Conservation (phyloP, 176 grass and related monocot genomes). For the Olyra latifolia region DNA sequence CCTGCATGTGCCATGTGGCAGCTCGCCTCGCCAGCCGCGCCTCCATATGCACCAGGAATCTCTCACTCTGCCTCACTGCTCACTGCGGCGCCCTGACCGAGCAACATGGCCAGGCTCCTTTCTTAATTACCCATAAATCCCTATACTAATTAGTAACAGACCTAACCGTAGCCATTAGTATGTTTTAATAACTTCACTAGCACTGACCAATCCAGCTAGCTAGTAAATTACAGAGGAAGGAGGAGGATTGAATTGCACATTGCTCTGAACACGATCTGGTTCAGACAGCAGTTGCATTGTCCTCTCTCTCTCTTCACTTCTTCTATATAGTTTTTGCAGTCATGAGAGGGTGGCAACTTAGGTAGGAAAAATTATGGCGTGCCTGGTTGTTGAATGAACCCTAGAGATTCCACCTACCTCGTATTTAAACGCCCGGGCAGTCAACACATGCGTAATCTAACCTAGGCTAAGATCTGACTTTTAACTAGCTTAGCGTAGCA, state of each 20-base stretch:
- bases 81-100: background rate
- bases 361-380: constrained; percentile 8
- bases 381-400: constrained; percentile 8
- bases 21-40: constrained; percentile 19
- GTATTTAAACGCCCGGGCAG: background rate
- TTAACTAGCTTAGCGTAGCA: background rate
- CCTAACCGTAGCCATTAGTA: constrained; percentile 7
- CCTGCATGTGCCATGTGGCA: constrained; percentile 29
- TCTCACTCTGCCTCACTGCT: background rate
- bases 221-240: background rate
- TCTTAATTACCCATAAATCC: background rate
- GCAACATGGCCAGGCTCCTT: constrained; percentile 10
- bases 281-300: background rate
- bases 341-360: background rate
- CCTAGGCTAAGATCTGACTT: constrained; percentile 12
- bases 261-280: background rate
- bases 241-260: background rate
- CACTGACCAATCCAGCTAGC: background rate
- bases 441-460: constrained; percentile 23
- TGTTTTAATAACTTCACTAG: background rate
- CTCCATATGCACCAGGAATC: constrained; percentile 25
- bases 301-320: background rate
- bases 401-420: constrained; percentile 31
- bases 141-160: too few species aligned
- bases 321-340: background rate